Evolutionary conservation across 805 yeast genomes (phyloP).

Genomic region (Huiozyma sinensis): DNA sequence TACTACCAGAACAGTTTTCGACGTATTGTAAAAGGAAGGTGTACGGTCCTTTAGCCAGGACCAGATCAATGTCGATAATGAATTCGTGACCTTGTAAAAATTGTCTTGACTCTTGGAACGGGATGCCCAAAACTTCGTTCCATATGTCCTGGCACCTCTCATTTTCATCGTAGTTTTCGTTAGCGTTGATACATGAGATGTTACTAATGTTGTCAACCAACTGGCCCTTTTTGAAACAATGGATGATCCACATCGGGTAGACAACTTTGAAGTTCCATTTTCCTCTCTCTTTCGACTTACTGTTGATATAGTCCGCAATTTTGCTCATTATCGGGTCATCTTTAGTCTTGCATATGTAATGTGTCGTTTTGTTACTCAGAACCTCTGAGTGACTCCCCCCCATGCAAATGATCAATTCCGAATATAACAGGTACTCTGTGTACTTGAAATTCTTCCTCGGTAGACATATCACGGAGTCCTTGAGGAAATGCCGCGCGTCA

Average conservation of each 20-base stretch:
- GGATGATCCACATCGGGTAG: constrained; percentile 71
- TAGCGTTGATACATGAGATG: constrained; percentile 15
- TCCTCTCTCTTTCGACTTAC: too few species aligned
- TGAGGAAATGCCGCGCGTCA: constrained; percentile 54
- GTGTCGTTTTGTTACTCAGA: constrained; percentile 66
- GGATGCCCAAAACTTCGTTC: constrained; percentile 6
- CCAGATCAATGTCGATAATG: constrained; percentile 45
- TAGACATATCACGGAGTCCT: constrained; percentile 9
- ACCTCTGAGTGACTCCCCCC: constrained; percentile 66
- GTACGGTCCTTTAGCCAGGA: constrained; percentile 35
- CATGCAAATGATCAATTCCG: constrained; percentile 44
- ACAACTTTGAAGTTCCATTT: constrained; percentile 39
- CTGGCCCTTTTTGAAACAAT: constrained; percentile 45
- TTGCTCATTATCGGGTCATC: too few species aligned
- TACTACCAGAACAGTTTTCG: constrained; percentile 43
- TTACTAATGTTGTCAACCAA: constrained; percentile 36
- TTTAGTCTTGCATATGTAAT: constrained; percentile 42
- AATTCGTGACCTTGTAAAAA: constrained; percentile 38
- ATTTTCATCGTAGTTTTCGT: constrained; percentile 2
- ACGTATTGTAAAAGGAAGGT: constrained; percentile 37
- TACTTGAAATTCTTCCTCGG: constrained; percentile 32
- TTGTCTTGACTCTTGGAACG: constrained; percentile 2
- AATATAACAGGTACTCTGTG: constrained; percentile 56
- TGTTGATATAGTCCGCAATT: too few species aligned
- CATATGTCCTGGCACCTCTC: constrained; percentile 9